Evolutionary conservation across 2,329 filamentous ascomycete genomes (phyloP).

Genomic region (Ophiostoma himal-ulmi): DNA sequence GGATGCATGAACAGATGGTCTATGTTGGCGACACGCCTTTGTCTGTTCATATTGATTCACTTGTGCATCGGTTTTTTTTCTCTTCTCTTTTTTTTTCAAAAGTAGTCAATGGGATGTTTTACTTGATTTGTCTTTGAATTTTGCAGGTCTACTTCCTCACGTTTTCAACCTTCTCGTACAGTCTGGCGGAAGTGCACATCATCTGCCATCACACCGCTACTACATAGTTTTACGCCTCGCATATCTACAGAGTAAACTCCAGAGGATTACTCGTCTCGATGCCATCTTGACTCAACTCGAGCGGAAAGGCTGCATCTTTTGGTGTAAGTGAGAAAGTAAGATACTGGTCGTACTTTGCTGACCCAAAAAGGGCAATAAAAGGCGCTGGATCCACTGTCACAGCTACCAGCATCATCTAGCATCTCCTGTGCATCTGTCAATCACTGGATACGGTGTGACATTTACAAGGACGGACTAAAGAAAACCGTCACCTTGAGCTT

Average conservation of each 20-base stretch:
- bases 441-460: not conserved
- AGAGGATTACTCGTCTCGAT: not conserved
- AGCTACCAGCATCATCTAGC: not conserved
- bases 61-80: not conserved
- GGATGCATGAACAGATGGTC: not conserved
- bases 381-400: constrained; percentile 7
- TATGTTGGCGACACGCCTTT: not conserved
- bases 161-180: not conserved
- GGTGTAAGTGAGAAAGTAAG: not conserved
- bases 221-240: not conserved
- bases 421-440: not conserved
- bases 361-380: constrained; percentile 7
- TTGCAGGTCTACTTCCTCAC: not conserved
- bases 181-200: not conserved
- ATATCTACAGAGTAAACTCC: not conserved
- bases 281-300: not conserved
- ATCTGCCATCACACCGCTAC: not conserved
- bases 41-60: not conserved
- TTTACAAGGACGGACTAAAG: not conserved
- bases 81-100: not conserved
- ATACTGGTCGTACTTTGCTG: not conserved
- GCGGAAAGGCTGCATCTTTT: not conserved
- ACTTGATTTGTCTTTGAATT: not conserved
- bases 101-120: not conserved
- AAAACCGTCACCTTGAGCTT: not conserved